Evolutionary conservation across 169 alveolate species (phyloP).

Genomic region (Eimeria tenella): DNA sequence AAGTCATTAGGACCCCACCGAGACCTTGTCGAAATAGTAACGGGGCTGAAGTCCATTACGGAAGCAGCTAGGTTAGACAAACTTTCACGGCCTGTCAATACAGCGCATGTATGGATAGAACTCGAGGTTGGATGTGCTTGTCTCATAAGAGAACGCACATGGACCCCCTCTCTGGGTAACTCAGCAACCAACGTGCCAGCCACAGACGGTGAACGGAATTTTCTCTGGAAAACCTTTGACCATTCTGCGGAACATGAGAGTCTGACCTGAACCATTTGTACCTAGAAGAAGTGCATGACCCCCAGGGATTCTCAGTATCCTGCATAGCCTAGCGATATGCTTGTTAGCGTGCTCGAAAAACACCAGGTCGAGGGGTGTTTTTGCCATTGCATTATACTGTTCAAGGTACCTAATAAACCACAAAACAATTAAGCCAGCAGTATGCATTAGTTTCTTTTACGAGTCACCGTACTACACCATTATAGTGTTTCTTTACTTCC

Average conservation of each 20-base stretch:
- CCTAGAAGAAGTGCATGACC: constrained; percentile 96
- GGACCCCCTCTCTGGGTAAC: no score
- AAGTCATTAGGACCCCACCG: constrained; percentile 54
- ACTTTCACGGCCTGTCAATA: constrained; percentile 66
- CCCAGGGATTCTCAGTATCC: constrained; percentile 92
- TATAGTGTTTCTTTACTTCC: no score
- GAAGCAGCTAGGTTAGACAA: constrained; percentile 67
- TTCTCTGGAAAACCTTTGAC: no score
- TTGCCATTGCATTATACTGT: constrained; percentile 87
- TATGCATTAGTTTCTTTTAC: no score
- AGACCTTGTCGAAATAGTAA: constrained; percentile 30
- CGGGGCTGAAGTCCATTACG: constrained; percentile 44
- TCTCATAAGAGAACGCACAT: no score
- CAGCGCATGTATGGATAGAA: background rate
- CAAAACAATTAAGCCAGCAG: no score
- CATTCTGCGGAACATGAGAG: no score
- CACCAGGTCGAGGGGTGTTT: constrained; percentile 93
- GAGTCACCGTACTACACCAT: no score
- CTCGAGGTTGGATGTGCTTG: no score
- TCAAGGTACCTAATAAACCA: constrained; percentile 69
- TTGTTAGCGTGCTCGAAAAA: constrained; percentile 91
- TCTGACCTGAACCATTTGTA: constrained; percentile 96
- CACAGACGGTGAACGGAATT: no score
- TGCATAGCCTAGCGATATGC: constrained; percentile 93
- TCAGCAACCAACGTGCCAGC: no score